Evolutionary conservation across 2,329 filamentous ascomycete genomes (phyloP), one percentile per base, ranked within the genome.

Genomic region (Pseudogymnoascus sp.): DNA sequence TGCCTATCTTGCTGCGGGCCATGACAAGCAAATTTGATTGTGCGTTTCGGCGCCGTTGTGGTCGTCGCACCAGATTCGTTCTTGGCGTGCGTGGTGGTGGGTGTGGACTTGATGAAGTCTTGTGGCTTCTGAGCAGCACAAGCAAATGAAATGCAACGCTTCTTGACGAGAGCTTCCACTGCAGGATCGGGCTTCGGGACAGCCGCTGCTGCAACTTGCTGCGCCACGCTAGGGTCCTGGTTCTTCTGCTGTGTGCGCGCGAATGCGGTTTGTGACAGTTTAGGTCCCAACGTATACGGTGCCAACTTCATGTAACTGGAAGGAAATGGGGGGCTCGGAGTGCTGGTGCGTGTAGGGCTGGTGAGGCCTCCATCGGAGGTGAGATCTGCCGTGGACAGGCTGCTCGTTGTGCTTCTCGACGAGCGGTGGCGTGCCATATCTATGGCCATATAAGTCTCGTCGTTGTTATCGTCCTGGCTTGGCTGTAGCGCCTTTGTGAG

Each of bases 341-440:
- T 93, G 73, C 85, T 91, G 36, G 90, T 90, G 62, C 91, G 82
- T n/a, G 90, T 88, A 42, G 93, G 92, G 70, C 91, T 97, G 15
- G 92, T 96, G 63, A 95, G 78, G 63, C 90, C 92, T 63, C 90
- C 94, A 70, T 97, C 94, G 74, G 92, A 97, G n/a, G 92, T 97
- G 62, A 97, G 80, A 67, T 97, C 93, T 37, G 89, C 89, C 2
- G 91, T 95, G 1, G 92, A 96, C 52, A 89, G 82, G 64, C 88
- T 77, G 76, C 92, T 96, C 67, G 86, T 78, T 71, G 87, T 93
- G 78, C 90, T 95, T 72, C 87, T 88, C 64, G 89, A 93, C 64
- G 85, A 79, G 67, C 73, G 60, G 45, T 75, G 72, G 39, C 70
- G 68, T 58, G 67, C 65, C 15, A 71, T 35, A 31, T 78, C 76